Percentiles rank a stretch among this genome's conserved stretches.
phyloP scores from a whole-genome alignment of 2,329 filamentous ascomycete genomes.

The Alternaria conjuncta region DNA sequence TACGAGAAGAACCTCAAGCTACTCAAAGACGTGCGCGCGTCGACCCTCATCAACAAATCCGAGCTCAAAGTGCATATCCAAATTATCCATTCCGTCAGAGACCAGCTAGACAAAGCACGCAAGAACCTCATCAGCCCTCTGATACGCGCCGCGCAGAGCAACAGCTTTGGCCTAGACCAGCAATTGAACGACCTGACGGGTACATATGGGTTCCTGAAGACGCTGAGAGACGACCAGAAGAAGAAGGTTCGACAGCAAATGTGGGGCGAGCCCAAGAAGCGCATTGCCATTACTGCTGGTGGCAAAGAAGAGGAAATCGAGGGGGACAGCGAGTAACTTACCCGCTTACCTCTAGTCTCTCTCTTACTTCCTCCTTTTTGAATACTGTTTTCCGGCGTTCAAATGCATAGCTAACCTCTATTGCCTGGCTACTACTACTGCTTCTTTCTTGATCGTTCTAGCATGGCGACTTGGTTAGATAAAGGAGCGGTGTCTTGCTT shows the following conservation, averaged over 20 bases:
- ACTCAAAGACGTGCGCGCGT: conserved; percentile 77
- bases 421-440: neutral
- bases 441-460: neutral
- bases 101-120: conserved; percentile 83
- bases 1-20: conserved; percentile 89
- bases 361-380: neutral
- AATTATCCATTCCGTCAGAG: conserved; percentile 81
- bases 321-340: neutral
- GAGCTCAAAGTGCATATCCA: conserved; percentile 86
- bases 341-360: neutral
- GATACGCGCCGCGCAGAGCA: conserved; percentile 71
- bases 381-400: neutral
- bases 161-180: conserved; percentile 77
- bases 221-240: conserved; percentile 79
- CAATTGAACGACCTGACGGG: conserved; percentile 84
- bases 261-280: conserved; percentile 50
- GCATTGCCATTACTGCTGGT: conserved; percentile 34
- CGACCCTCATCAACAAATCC: conserved; percentile 86
- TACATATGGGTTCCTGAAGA: conserved; percentile 78
- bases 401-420: neutral
- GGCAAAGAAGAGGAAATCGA: conserved; percentile 28
- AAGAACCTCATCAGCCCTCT: conserved; percentile 85
- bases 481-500: conserved; percentile 4
- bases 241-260: conserved; percentile 81
- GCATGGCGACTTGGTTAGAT: conserved; percentile 12